These are phyloP conservation scores for Candida albicans DNA, from an alignment of 1,139 yeast genomes.

Conservation along the genomic window DNA sequence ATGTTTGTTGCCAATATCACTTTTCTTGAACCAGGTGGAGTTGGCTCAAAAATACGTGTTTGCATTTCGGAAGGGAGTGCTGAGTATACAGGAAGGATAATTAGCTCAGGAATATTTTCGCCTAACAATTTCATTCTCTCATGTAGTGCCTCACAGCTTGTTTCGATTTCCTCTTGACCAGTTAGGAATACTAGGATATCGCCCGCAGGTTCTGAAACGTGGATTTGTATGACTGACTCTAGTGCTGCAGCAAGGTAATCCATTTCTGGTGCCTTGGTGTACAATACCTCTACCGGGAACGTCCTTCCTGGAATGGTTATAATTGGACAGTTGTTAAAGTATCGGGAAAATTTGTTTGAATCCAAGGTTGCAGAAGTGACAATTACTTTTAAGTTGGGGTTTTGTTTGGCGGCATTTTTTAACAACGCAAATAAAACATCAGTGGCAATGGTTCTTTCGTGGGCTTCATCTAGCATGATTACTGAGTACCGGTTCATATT, in stretches of 20 bases:
- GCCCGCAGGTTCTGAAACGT: constrained; percentile 94
- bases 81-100: constrained; percentile 91
- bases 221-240: constrained; percentile 91
- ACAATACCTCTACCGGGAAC: constrained; percentile 93
- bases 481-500: constrained; percentile 78
- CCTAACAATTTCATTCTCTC: constrained; percentile 74
- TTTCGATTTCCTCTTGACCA: constrained; percentile 98
- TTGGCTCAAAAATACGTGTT: constrained; percentile 91
- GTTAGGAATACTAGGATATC: constrained; percentile 87
- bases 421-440: constrained; percentile 95
- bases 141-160: constrained; percentile 85
- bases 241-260: constrained; percentile 95
- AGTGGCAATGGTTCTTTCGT: constrained; percentile 94
- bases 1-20: constrained; percentile 90
- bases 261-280: constrained; percentile 93
- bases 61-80: constrained; percentile 95
- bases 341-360: constrained; percentile 90
- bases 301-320: constrained; percentile 98
- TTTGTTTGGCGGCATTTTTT: constrained; percentile 73
- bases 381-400: constrained; percentile 87
- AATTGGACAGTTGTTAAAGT: constrained; percentile 88
- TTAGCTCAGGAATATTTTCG: constrained; percentile 82
- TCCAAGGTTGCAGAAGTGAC: constrained; percentile 98
- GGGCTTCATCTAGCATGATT: constrained; percentile 95
- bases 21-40: constrained; percentile 73